A percentile compares a stretch with the other conserved stretches of the same genome.
Evolutionary conservation across 1,284 basidiomycete genomes (phyloP).

Genomic region (Boletus calvinii): DNA sequence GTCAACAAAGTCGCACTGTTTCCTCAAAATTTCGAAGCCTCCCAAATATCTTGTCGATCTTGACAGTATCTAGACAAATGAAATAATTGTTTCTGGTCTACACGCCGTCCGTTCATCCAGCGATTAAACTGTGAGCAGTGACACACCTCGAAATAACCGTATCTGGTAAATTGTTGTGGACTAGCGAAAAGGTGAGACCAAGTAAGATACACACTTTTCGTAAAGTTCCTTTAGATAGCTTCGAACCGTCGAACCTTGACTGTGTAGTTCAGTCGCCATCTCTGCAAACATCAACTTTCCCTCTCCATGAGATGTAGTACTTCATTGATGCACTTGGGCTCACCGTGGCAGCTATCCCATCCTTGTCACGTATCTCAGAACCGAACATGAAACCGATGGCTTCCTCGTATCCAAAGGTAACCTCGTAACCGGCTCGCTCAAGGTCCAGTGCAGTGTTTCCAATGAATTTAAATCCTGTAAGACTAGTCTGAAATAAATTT

Average conservation of each 20-base stretch:
- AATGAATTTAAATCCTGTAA: slow-evolving; percentile 77
- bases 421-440: slow-evolving; percentile 63
- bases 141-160: slow-evolving; percentile 28
- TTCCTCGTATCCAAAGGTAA: slow-evolving; percentile 84
- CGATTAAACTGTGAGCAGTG: neutral
- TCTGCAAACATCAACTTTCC: slow-evolving; percentile 65
- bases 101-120: neutral
- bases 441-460: slow-evolving; percentile 76
- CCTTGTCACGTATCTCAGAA: slow-evolving; percentile 75
- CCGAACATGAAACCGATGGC: slow-evolving; percentile 89
- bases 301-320: neutral
- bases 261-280: slow-evolving; percentile 51
- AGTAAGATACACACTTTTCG: slow-evolving; percentile 44
- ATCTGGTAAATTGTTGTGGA: slow-evolving; percentile 48
- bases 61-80: slow-evolving; percentile 61
- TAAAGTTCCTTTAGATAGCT: slow-evolving; percentile 66
- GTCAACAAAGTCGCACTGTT: slow-evolving; percentile 32
- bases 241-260: slow-evolving; percentile 52
- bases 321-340: slow-evolving; percentile 12
- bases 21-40: slow-evolving; percentile 57
- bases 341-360: slow-evolving; percentile 77
- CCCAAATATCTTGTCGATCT: slow-evolving; percentile 66
- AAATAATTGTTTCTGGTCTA: slow-evolving; percentile 85
- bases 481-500: neutral
- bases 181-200: slow-evolving; percentile 3